Percentiles rank a stretch among this genome's conserved stretches.
Evolutionary conservation across 805 yeast genomes (phyloP).

Genomic region (Ogataea nonfermentans): DNA sequence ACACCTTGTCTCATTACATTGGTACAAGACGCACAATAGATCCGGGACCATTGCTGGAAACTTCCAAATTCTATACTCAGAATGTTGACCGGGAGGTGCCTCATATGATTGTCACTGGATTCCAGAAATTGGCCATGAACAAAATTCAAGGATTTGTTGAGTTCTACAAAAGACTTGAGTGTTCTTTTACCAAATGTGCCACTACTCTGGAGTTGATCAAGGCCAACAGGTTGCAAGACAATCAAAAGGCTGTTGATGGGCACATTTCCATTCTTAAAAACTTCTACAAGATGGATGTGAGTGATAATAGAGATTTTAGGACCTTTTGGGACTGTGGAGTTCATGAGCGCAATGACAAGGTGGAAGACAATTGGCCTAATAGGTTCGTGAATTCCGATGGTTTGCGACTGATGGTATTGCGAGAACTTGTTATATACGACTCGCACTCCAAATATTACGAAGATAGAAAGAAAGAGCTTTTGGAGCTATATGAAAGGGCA

Average conservation of each 20-base stretch:
- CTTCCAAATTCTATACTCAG: slow-evolving; percentile 47
- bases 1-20: slow-evolving; percentile 58
- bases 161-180: slow-evolving; percentile 49
- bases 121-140: slow-evolving; percentile 58
- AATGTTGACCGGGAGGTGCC: slow-evolving; percentile 52
- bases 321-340: slow-evolving; percentile 53
- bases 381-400: slow-evolving; percentile 29
- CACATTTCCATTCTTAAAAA: slow-evolving; percentile 16
- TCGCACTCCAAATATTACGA: slow-evolving; percentile 28
- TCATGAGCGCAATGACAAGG: slow-evolving; percentile 28
- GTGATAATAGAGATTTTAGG: slow-evolving; percentile 61
- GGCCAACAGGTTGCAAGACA: slow-evolving; percentile 33
- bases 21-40: slow-evolving; percentile 43
- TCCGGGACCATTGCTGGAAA: slow-evolving; percentile 34
- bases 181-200: slow-evolving; percentile 48
- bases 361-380: slow-evolving; percentile 24
- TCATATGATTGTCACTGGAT: slow-evolving; percentile 48
- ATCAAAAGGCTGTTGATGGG: slow-evolving; percentile 15
- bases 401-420: slow-evolving; percentile 37
- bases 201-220: slow-evolving; percentile 36
- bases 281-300: slow-evolving; percentile 28
- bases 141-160: slow-evolving; percentile 67
- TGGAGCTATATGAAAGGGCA: slow-evolving; percentile 6
- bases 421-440: slow-evolving; percentile 40
- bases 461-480: slow-evolving; percentile 19